phyloP scores from a whole-genome alignment of 441 rosid genomes.

The Dalechampia spathulata region DNA sequence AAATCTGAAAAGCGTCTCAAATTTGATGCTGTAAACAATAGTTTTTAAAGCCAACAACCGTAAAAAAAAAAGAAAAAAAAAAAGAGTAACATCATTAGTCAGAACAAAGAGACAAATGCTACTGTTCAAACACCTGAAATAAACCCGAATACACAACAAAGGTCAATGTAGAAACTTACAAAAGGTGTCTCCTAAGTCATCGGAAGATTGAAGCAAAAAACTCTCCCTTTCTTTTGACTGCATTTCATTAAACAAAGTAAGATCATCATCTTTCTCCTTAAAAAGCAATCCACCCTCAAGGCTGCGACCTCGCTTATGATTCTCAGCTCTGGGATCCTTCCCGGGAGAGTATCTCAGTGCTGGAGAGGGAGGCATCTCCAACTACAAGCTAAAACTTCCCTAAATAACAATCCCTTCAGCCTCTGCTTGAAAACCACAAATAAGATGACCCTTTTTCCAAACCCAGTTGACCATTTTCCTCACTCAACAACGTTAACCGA shows the following conservation, averaged over 20 bases:
- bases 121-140: neutral
- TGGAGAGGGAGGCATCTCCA: slow-evolving; percentile 86
- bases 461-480: slow-evolving; percentile 21
- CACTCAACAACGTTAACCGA: slow-evolving; percentile 13
- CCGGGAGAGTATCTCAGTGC: slow-evolving; percentile 75
- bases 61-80: too few relatives aligned
- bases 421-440: slow-evolving; percentile 11
- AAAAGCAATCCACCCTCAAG: slow-evolving; percentile 58
- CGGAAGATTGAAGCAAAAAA: slow-evolving; percentile 78
- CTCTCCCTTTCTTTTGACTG: slow-evolving; percentile 71
- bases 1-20: slow-evolving; percentile 77
- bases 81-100: slow-evolving; percentile 16
- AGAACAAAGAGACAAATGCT: slow-evolving; percentile 11
- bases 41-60: slow-evolving; percentile 13
- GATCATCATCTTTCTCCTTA: slow-evolving; percentile 82
- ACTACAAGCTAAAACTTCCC: slow-evolving; percentile 18
- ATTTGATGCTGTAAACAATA: slow-evolving; percentile 56
- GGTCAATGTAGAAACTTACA: slow-evolving; percentile 46
- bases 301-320: slow-evolving; percentile 77
- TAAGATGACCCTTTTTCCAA: slow-evolving; percentile 4
- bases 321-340: slow-evolving; percentile 54
- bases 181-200: slow-evolving; percentile 77
- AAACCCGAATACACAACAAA: slow-evolving; percentile 12
- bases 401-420: slow-evolving; percentile 16
- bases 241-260: slow-evolving; percentile 86